These are phyloP conservation scores for Takakia lepidozioides DNA, from an alignment of 225 moss, liverwort and hornwort species.

Conservation along the genomic window DNA sequence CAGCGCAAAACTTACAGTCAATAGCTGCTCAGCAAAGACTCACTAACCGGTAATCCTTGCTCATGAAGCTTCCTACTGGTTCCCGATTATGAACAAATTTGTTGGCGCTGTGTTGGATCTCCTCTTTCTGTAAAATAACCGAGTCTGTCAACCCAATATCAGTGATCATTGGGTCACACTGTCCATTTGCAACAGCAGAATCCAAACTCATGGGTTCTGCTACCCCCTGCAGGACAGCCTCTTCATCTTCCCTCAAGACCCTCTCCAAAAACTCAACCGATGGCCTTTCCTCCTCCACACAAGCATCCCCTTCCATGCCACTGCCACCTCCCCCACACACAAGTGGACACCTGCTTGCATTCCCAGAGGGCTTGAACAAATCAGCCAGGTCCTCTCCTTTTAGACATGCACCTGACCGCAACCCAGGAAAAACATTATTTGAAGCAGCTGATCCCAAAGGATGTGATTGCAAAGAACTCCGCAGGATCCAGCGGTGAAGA, in stretches of 20 bases:
- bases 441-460: slow-evolving; percentile 86
- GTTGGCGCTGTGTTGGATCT: slow-evolving; percentile 11
- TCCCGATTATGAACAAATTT: slow-evolving; percentile 15
- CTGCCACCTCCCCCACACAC: slow-evolving; percentile 28
- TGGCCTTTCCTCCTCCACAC: slow-evolving; percentile 65
- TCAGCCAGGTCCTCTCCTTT: slow-evolving; percentile 54
- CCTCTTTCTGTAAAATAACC: slow-evolving; percentile 15
- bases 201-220: no score
- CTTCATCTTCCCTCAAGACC: slow-evolving; percentile 41
- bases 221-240: slow-evolving; percentile 12
- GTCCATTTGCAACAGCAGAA: slow-evolving; percentile 18
- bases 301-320: slow-evolving; percentile 24
- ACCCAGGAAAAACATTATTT: slow-evolving; percentile 49
- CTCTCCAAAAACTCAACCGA: slow-evolving; percentile 80
- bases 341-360: slow-evolving; percentile 19
- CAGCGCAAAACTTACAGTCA: no score
- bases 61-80: slow-evolving; percentile 17
- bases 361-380: slow-evolving; percentile 24
- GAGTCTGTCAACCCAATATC: no score
- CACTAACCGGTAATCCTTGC: slow-evolving; percentile 30
- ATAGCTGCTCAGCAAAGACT: neutral
- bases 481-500: slow-evolving; percentile 86
- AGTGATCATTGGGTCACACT: neutral
- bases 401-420: slow-evolving; percentile 44
- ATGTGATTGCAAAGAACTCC: slow-evolving; percentile 75